Evolutionary conservation across 495 filamentous ascomycete species (phyloP).

Genomic region (Hypoxylon intermedium): DNA sequence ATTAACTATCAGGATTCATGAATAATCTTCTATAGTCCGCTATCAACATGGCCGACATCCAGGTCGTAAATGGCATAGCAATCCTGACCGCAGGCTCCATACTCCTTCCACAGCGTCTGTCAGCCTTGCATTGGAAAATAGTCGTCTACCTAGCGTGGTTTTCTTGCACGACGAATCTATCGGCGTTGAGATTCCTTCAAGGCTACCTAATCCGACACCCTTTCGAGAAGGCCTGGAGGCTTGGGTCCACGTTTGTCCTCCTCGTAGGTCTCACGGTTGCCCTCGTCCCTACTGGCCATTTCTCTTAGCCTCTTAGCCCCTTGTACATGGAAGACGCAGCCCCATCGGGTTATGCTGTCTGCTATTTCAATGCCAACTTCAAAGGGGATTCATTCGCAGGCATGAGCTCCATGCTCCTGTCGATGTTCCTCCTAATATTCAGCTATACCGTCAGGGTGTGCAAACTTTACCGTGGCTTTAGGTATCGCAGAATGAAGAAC

Average conservation of each 20-base stretch:
- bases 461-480: slow-evolving; percentile 5
- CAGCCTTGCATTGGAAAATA: slow-evolving; percentile 50
- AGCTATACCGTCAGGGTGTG: slow-evolving; percentile 3
- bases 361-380: slow-evolving; percentile 12
- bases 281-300: slow-evolving; percentile 3
- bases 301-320: not conserved
- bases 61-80: slow-evolving; percentile 6
- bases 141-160: slow-evolving; percentile 51
- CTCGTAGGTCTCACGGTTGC: slow-evolving; percentile 4
- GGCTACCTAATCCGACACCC: slow-evolving; percentile 13
- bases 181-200: slow-evolving; percentile 47
- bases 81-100: slow-evolving; percentile 1
- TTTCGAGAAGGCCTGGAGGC: slow-evolving; percentile 19
- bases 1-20: not conserved
- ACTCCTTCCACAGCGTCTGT: not conserved
- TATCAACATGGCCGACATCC: slow-evolving; percentile 8
- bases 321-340: slow-evolving; percentile 2
- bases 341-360: slow-evolving; percentile 13
- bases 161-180: slow-evolving; percentile 49
- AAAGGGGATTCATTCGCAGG: not conserved
- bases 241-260: slow-evolving; percentile 10
- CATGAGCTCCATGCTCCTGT: slow-evolving; percentile 5
- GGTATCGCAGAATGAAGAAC: not conserved
- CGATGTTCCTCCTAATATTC: slow-evolving; percentile 10
- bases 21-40: not conserved